phyloP scores from a whole-genome alignment of 2,329 filamentous ascomycete genomes.

The Neonectria faginata region DNA sequence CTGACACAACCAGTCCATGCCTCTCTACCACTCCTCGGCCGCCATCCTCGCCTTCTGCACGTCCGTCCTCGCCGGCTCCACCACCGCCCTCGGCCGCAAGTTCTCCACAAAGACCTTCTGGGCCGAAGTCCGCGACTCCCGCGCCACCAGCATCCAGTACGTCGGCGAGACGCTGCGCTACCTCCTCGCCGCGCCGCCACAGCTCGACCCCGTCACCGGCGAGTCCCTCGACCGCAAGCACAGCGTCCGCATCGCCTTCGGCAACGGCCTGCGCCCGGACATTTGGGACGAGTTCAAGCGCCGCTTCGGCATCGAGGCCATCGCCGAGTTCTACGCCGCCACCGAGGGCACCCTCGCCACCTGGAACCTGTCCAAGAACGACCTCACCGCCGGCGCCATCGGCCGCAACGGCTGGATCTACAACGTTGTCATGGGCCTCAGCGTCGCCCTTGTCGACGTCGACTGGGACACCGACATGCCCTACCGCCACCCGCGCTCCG shows the following conservation, averaged over 20 bases:
- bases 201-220: slow-evolving; percentile 71
- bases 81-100: slow-evolving; percentile 78
- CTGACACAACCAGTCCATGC: slow-evolving; percentile 74
- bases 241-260: slow-evolving; percentile 79
- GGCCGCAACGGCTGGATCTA: slow-evolving; percentile 77
- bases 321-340: slow-evolving; percentile 85
- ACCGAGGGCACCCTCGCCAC: slow-evolving; percentile 77
- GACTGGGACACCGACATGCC: slow-evolving; percentile 79
- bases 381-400: slow-evolving; percentile 80
- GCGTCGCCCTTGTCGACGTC: slow-evolving; percentile 72
- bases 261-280: slow-evolving; percentile 87
- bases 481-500: slow-evolving; percentile 74
- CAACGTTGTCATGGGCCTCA: slow-evolving; percentile 62
- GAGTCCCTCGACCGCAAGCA: slow-evolving; percentile 79
- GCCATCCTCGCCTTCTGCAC: slow-evolving; percentile 75
- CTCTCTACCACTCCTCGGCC: slow-evolving; percentile 87
- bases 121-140: slow-evolving; percentile 76
- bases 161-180: slow-evolving; percentile 91
- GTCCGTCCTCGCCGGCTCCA: slow-evolving; percentile 69
- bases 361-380: slow-evolving; percentile 81
- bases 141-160: slow-evolving; percentile 85
- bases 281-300: slow-evolving; percentile 87
- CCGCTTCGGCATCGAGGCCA: slow-evolving; percentile 78
- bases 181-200: slow-evolving; percentile 74
- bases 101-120: slow-evolving; percentile 85